phyloP scores from a whole-genome alignment of 225 moss, liverwort and hornwort genomes.

The Pleurozium schreberi region DNA sequence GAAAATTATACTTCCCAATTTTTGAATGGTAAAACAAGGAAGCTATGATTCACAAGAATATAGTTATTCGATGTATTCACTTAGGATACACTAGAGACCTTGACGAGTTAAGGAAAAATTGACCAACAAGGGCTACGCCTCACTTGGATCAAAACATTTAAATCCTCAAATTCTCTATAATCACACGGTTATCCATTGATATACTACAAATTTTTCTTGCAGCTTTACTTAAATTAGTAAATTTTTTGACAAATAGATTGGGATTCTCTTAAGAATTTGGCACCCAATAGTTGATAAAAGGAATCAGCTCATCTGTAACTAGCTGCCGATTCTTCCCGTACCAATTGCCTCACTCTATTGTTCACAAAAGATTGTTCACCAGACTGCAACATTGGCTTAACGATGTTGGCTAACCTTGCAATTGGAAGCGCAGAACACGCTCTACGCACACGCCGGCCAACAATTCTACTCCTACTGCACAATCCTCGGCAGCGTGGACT shows the following conservation, averaged over 20 bases:
- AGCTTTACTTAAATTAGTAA: neutral
- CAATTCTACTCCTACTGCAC: slow-evolving; percentile 31
- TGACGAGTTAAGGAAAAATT: no score
- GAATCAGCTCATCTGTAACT: neutral
- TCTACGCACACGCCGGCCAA: slow-evolving; percentile 21
- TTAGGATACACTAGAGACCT: no score
- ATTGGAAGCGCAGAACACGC: slow-evolving; percentile 10
- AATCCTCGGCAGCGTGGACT: slow-evolving; percentile 18
- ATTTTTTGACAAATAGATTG: neutral
- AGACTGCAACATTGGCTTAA: neutral
- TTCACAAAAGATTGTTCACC: neutral
- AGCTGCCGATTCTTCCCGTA: neutral
- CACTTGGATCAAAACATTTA: no score
- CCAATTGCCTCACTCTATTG: neutral
- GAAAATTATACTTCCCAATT: no score
- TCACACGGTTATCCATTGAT: no score
- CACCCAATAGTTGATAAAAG: neutral
- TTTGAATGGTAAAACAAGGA: no score
- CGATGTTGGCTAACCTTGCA: neutral
- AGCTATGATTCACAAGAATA: no score
- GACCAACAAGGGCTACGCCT: no score
- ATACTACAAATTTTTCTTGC: no score
- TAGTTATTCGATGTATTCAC: no score
- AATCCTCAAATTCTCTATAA: no score
- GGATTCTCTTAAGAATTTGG: neutral